phyloP scores from a whole-genome alignment of 257 asterid genomes.

The Solanum chaucha region DNA sequence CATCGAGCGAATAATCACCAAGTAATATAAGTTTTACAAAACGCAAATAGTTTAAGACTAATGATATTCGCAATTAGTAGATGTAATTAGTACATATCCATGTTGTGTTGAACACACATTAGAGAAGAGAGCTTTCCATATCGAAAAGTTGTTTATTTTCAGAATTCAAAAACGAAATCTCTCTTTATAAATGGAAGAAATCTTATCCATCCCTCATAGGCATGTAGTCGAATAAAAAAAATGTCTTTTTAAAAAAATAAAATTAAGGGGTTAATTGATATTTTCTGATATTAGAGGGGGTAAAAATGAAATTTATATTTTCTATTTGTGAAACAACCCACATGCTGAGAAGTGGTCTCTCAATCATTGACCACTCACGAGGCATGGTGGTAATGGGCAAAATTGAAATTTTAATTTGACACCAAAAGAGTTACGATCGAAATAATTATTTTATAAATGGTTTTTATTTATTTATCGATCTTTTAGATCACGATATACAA shows the following conservation, averaged over 20 bases:
- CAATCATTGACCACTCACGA: neutral
- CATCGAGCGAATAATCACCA: neutral
- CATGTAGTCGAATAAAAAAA: too few relatives aligned
- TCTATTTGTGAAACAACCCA: neutral
- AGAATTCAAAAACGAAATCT: neutral
- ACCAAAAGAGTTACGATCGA: neutral
- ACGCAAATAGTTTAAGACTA: neutral
- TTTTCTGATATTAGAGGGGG: neutral
- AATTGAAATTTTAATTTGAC: neutral
- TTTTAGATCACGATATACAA: neutral
- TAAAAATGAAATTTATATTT: neutral
- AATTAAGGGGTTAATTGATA: neutral
- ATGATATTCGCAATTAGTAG: neutral
- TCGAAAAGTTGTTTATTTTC: neutral
- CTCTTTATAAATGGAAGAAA: neutral
- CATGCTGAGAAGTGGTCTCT: neutral
- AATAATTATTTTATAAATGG: neutral
- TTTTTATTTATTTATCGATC: neutral
- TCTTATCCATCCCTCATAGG: neutral
- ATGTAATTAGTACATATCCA: neutral
- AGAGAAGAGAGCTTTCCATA: neutral
- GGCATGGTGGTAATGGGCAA: neutral
- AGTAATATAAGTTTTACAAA: neutral
- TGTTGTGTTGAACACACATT: neutral
- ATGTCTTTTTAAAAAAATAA: too few relatives aligned